Evolutionary conservation across 129 eudicot genomes (phyloP), one percentile per base, ranked within the genome.

Genomic region (Flaveria brownii): DNA sequence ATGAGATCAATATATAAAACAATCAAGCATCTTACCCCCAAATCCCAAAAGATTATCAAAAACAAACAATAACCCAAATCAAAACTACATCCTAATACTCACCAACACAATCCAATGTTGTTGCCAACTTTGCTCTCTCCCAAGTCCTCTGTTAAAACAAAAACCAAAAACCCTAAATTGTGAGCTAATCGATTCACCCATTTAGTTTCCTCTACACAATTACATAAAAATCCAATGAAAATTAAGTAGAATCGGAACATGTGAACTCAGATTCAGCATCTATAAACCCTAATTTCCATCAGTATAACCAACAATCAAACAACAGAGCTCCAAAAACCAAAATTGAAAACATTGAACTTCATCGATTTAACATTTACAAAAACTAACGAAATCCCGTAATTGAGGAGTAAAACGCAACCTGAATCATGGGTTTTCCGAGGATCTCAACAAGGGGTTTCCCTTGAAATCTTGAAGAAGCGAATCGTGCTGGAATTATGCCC

Each of bases 361-460:
- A 36, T 36, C 41, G 1, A 5, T 36, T 36, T 30, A 30, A 30
- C 0, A 30, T 36, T 36, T 0, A 20, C 26, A 45, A 6, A 23
- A 25, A 60, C 12, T 25, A 10, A 25, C 13, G 9, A 25, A 22
- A 9, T 57, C 3, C 15, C 1, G 22, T 28, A 57, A 26, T 0
- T 25, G 41, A 60, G 39, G 41, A 60, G 64, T 25, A 25, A 23
- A 25, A 13, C 17, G n/a, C 2, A 57, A 90, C 97, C 93, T 94
- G 98, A 85, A 94, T 94, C 98, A 94, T 94, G 70, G 97, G 97
- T 82, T 94, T 94, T 64, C 97, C 97, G 57, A 89, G 98, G 78
- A 94, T 94, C n/a, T 91, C 76, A 45, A 91, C 92, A 17, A 94
- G 96, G 55, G 99, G 96, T 76, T 94, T 94, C 72, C 99, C 96